Conservation (phyloP, 169 alveolate species). For the Cryptosporidium meleagridis region DNA sequence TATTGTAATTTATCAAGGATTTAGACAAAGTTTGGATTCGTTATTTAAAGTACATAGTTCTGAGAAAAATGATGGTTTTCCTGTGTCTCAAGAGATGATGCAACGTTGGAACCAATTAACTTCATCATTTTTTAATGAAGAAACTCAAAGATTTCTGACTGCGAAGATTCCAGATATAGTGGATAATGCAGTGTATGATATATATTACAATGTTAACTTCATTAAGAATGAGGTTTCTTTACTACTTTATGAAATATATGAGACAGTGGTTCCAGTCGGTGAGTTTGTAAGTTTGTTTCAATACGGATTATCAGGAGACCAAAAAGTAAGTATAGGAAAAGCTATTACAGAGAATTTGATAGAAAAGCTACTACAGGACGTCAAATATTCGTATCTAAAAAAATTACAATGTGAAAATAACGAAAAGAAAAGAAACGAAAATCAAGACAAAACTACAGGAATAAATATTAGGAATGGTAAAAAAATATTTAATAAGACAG, state of each 20-base stretch:
- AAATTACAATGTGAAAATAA: background rate
- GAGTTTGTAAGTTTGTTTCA: slow-evolving; percentile 43
- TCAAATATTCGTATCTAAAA: slow-evolving; percentile 25
- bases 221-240: slow-evolving; percentile 3
- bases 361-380: slow-evolving; percentile 18
- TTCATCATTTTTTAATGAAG: slow-evolving; percentile 40
- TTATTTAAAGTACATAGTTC: slow-evolving; percentile 20
- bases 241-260: slow-evolving; percentile 36
- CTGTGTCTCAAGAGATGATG: slow-evolving; percentile 26
- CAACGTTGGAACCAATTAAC: slow-evolving; percentile 64
- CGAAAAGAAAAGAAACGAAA: background rate
- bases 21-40: slow-evolving; percentile 43
- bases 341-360: slow-evolving; percentile 3
- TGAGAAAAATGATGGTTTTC: slow-evolving; percentile 33
- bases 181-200: slow-evolving; percentile 51
- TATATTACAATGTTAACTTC: background rate
- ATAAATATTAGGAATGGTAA: background rate
- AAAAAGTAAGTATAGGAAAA: slow-evolving; percentile 33
- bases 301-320: slow-evolving; percentile 25
- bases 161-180: slow-evolving; percentile 41
- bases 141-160: slow-evolving; percentile 23
- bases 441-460: background rate
- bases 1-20: background rate
- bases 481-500: background rate
- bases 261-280: slow-evolving; percentile 24